Evolutionary conservation across 192 early-diverging fungal species (phyloP).

Genomic region (Cladochytrium replicatum): DNA sequence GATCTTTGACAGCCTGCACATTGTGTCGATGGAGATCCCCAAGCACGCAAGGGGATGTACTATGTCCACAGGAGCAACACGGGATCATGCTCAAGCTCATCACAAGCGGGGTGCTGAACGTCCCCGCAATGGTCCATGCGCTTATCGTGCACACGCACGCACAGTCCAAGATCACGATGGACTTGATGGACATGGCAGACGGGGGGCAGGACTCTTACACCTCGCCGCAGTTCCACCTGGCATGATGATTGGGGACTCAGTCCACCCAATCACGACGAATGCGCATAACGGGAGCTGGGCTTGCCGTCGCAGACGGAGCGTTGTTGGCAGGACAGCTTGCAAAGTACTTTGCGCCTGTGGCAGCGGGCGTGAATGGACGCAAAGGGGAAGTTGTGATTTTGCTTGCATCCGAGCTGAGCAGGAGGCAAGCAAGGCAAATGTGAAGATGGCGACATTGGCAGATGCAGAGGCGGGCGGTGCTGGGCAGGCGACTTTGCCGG

Average conservation of each 20-base stretch:
- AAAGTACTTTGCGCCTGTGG: conserved; percentile 10
- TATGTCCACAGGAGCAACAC: too few species aligned
- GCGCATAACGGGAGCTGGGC: conserved; percentile 35
- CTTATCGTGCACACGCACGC: conserved; percentile 37
- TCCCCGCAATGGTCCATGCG: conserved; percentile 21
- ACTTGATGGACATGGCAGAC: conserved; percentile 34
- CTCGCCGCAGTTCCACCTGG: conserved; percentile 34
- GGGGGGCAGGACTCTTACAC: conserved; percentile 26
- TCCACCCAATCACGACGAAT: conserved; percentile 35
- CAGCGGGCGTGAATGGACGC: too few species aligned
- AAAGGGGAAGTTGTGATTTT: too few species aligned
- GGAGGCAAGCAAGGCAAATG: too few species aligned
- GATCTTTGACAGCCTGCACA: neutral
- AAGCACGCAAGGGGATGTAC: conserved; percentile 9
- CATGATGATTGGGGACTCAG: conserved; percentile 41
- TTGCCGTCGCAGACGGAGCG: conserved; percentile 35
- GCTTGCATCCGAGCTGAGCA: too few species aligned
- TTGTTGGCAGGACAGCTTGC: conserved; percentile 35
- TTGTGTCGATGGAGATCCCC: too few species aligned
- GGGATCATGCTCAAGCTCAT: conserved; percentile 26
- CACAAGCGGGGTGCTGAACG: too few species aligned
- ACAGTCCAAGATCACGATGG: conserved; percentile 9
- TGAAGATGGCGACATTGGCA: too few species aligned
- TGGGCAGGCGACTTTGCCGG: too few species aligned
- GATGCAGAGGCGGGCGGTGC: too few species aligned